Base-by-base conservation (phyloP, 331 rosid species). In the Quercus lobata region DNA sequence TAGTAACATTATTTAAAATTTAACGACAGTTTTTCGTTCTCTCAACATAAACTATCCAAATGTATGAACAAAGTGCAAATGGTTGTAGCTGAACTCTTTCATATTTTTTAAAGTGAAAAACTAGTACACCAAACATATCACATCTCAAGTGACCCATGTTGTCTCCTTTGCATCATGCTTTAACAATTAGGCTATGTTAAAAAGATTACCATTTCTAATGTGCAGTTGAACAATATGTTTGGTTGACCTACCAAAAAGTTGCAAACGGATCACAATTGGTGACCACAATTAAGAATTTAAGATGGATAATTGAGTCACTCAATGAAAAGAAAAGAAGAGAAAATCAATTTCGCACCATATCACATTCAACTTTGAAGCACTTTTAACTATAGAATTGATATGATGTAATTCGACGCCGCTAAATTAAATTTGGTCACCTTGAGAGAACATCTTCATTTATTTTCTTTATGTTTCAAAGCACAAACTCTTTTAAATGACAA, bases 221-320 rank as follows among this genome's bases (percentile, higher is more conserved):
- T 41, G 69, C 69, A 49, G 79, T 76, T 69, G 78, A 77, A 76
- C 71, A 71, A 80, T 25, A 56, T 44, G 22, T 41, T 54, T 73
- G 73, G 76, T 54, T 76, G 52, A 86, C 86, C 86, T 22, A 82
- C 78, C 84, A 54, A 82, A 77, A 21, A 73, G 61, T 66, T 56
- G 70, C 49, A 73, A 57, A 25, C 27, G 17, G 65, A 34, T 32
- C 14, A 65, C 46, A 34, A 32, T 30, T 32, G 19, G 71, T 32
- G 49, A 9, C 11, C 19, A 12, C 35, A 10, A 24, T 14, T 25
- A 12, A 25, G 37, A 25, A 10, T 15, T 27, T 25, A 12, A 61
- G n/a, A 61, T 61, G 69, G 69, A 61, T 61, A 5, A 60, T 60
- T 58, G 5, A 58, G 29, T 10, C 30, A 22, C 65, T 58, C 17